Base-by-base conservation (phyloP, 352 stramenopile species). In the Lagenidium sp. region DNA sequence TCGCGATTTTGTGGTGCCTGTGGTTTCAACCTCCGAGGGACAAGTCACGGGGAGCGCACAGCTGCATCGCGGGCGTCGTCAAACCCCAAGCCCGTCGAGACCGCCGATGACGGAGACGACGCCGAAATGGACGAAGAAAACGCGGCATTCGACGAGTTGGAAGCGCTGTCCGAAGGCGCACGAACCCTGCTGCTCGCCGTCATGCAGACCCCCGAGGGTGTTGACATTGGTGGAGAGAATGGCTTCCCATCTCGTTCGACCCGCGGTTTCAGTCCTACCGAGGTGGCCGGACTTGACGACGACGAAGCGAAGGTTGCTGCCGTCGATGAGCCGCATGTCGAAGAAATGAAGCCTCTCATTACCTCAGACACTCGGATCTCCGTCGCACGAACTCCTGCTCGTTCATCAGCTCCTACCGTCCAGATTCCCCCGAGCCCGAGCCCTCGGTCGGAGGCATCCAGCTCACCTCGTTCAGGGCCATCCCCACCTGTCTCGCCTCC, bases 1-100 rank as follows among this genome's bases (percentile, higher is more conserved):
- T 90, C 80, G 49, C 74, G 81, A 7, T 95, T 95, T 35, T 95
- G 82, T 51, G 82, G 82, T 40, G 81, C 81, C 0, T 95, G 82
- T 60, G 82, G 82, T 11, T 85, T 85, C 51, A 95, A 95, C 32
- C 52, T 95, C 39, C 78, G 80, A 13, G 82, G 80, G 24, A 92
- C 79, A 4, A 82, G 73, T 0, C 36, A 74, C 34, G 69, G 75
- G 7, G 72, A 90, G 26, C 66, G 78, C 53, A 54, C 45, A 29
- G 11, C 30, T n/a, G 5, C 46, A 20, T 11, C 41, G 45, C 19
- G 49, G 46, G 20, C 50, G 50, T 22, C 43, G 18, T 23, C 35
- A 23, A n/a, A 46, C 22, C 12, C 29, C 13, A 12, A 26, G 6
- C 48, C 48, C 31, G 49, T 61, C 36, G 57, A 76, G 6, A 44